Evolutionary conservation across 2,329 filamentous ascomycete species (phyloP), one percentile per base, ranked within the genome.

Genomic region (Cercospora nicotianae): DNA sequence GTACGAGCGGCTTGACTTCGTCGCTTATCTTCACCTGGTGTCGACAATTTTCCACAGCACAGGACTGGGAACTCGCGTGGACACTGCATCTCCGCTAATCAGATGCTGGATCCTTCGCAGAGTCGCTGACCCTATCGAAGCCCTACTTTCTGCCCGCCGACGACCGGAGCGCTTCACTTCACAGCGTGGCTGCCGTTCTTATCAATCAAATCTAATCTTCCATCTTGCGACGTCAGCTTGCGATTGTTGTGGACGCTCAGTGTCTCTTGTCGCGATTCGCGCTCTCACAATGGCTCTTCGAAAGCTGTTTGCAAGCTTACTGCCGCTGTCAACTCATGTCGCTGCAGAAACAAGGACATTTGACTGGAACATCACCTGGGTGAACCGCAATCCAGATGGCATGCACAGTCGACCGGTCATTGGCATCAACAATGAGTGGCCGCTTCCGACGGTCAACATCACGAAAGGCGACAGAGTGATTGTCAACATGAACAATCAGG

Each of bases 391-490:
- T 70, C 86, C 86, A 9, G 86, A 87, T 77, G 84, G 83, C n/a
- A 75, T 82, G 67, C 70, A 75, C 23, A 80, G 80, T 28, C 80
- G 86, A n/a, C 80, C 82, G 3, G 80, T 81, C n/a, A 86, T 93
- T 63, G 86, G 89, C 51, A 90, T 92, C 79, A 93, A 94, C 75
- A 88, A 88, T 39, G 83, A 90, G 75, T 93, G 91, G 78, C 92
- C 92, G 0, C 85, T 91, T 0, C 91, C 91, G 5, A 78, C 91
- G 55, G 87, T 95, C 57, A 87, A 91, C 70, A 87, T 88, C 69
- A 92, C 91, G 71, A 88, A 91, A 70, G 91, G 90, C 20, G 92
- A 95, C 73, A 87, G 85, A 1, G 78, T 95, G 8, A 78, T 92
- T 3, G 87, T 93, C 53, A 87, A 91, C 33, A 83, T 93, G 61